Conservation (phyloP, 2,329 filamentous ascomycete genomes). For the Didymella exigua region DNA sequence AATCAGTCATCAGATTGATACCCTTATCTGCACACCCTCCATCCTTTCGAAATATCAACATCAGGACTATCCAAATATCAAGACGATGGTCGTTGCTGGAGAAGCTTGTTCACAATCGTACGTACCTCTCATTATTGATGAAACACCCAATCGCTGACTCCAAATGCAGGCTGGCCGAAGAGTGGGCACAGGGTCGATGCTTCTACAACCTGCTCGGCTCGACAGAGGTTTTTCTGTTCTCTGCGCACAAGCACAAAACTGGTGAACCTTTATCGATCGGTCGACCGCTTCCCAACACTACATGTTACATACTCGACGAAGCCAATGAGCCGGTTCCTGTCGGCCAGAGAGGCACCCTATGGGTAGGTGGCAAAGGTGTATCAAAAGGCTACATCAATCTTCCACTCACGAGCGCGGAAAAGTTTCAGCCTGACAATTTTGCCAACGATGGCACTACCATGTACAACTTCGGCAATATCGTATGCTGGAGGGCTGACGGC, state of each 20-base stretch:
- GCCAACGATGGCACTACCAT: conserved; percentile 57
- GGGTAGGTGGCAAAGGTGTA: conserved; percentile 63
- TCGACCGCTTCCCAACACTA: conserved; percentile 62
- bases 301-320: conserved; percentile 61
- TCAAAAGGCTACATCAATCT: conserved; percentile 63
- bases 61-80: conserved; percentile 57
- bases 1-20: conserved; percentile 51
- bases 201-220: conserved; percentile 63
- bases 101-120: conserved; percentile 58
- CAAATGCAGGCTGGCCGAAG: conserved; percentile 55
- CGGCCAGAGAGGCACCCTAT: conserved; percentile 60
- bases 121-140: conserved; percentile 11
- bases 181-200: conserved; percentile 56
- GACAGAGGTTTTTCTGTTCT: conserved; percentile 65
- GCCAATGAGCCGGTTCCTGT: conserved; percentile 52
- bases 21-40: conserved; percentile 62
- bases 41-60: conserved; percentile 60
- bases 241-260: conserved; percentile 58
- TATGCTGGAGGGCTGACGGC: conserved; percentile 60
- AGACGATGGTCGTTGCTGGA: conserved; percentile 60
- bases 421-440: conserved; percentile 61
- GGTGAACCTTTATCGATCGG: conserved; percentile 60
- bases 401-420: conserved; percentile 56
- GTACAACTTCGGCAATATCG: conserved; percentile 67
- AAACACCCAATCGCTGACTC: conserved; percentile 2